Conservation (phyloP, 2,329 filamentous ascomycete species). For the Xylaria sp. region DNA sequence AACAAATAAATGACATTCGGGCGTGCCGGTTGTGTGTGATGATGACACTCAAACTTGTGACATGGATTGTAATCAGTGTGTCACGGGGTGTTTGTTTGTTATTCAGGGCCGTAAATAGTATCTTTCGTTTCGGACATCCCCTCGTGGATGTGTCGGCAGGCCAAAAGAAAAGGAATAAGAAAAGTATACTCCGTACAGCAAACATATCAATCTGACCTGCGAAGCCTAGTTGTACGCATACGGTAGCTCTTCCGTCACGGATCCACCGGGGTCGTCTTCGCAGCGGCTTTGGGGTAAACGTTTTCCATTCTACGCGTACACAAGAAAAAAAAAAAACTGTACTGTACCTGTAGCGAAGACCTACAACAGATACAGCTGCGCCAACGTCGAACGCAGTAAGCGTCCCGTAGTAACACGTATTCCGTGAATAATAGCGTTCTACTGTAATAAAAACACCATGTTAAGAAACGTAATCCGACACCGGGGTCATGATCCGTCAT, state of each 20-base stretch:
- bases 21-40: slow-evolving; percentile 19
- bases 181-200: not conserved
- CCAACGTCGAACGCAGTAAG: not conserved
- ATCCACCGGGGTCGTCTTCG: slow-evolving; percentile 11
- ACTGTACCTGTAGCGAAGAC: not conserved
- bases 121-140: slow-evolving; percentile 6
- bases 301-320: not conserved
- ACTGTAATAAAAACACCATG: not conserved
- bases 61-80: slow-evolving; percentile 11
- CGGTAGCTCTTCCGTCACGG: slow-evolving; percentile 15
- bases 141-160: not conserved
- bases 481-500: slow-evolving; percentile 19
- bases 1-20: slow-evolving; percentile 15
- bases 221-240: too few relatives aligned
- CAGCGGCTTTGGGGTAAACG: slow-evolving; percentile 12
- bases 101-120: slow-evolving; percentile 18
- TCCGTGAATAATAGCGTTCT: not conserved
- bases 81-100: slow-evolving; percentile 12
- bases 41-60: slow-evolving; percentile 7
- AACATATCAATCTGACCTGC: slow-evolving; percentile 6
- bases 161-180: not conserved
- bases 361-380: not conserved
- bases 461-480: slow-evolving; percentile 23
- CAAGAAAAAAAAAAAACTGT: not conserved
- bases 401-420: not conserved